Evolutionary conservation across 257 asterid genomes (phyloP).

Genomic region (Paulownia fortunei): DNA sequence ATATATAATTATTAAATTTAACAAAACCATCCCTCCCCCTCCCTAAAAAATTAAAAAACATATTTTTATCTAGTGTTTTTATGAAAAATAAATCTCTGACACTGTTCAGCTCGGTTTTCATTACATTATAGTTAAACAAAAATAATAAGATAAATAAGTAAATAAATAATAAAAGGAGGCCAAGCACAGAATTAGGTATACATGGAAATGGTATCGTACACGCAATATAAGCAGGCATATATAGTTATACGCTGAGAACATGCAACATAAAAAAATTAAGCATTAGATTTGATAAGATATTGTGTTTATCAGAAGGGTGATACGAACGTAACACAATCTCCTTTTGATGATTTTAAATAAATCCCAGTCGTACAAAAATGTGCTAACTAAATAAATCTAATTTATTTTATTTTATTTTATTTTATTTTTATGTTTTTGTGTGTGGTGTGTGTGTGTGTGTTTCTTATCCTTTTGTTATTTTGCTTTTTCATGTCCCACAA

Average conservation of each 20-base stretch:
- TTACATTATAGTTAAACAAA: background rate
- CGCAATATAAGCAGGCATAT: background rate
- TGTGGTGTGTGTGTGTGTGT: conserved; percentile 21
- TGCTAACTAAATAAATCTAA: background rate
- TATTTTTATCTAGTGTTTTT: no score
- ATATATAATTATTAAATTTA: no score
- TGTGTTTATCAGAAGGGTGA: conserved; percentile 26
- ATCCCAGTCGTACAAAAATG: background rate
- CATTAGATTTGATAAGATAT: conserved; percentile 33
- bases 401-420: background rate
- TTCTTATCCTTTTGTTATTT: background rate
- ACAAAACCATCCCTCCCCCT: no score
- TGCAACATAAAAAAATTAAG: background rate
- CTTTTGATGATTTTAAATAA: background rate
- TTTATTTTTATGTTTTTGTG: no score
- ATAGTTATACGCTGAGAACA: background rate
- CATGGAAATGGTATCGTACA: conserved; percentile 15
- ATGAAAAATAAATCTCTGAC: no score
- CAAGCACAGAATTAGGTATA: background rate
- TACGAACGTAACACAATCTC: no score
- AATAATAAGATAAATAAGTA: background rate
- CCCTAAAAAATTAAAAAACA: no score
- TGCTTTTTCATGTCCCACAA: conserved; percentile 26
- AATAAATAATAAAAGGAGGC: background rate
- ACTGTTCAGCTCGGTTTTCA: no score